Conservation (phyloP, 2,329 filamentous ascomycete species). For the Pyrenochaeta sp. region DNA sequence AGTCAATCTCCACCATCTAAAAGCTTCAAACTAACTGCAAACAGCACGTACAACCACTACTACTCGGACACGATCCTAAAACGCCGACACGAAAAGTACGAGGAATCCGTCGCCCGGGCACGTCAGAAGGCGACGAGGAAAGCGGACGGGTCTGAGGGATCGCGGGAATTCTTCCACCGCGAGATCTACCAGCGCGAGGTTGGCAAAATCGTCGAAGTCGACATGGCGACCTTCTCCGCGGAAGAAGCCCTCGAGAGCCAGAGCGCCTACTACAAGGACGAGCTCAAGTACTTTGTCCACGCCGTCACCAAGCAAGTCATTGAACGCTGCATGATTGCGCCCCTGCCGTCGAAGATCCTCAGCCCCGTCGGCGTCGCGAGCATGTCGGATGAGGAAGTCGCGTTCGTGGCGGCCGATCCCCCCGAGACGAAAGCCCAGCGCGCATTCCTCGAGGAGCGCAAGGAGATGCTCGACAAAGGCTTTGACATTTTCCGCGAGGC, state of each 20-base stretch:
- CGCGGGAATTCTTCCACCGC: no score
- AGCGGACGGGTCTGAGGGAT: no score
- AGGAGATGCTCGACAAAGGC: conserved; percentile 42
- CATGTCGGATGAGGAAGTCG: conserved; percentile 41
- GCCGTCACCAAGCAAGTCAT: conserved; percentile 43
- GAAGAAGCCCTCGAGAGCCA: not conserved
- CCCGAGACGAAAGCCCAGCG: conserved; percentile 32
- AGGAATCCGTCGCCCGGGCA: no score
- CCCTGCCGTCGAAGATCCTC: conserved; percentile 35
- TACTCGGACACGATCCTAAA: no score
- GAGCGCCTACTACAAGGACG: conserved; percentile 28
- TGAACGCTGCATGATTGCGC: conserved; percentile 44
- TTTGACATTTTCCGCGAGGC: conserved; percentile 36
- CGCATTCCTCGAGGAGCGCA: conserved; percentile 28
- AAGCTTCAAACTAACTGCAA: no score
- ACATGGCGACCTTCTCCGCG: not conserved
- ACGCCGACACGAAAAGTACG: no score
- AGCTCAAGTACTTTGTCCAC: conserved; percentile 42
- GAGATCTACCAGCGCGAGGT: no score
- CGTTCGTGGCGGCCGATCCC: conserved; percentile 39
- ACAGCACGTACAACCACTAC: no score
- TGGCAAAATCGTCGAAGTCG: no score
- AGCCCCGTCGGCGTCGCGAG: conserved; percentile 32
- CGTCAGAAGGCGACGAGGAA: no score
- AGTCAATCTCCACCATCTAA: no score